These are phyloP conservation scores for Cyberlindnera japonica DNA, from an alignment of 805 yeast species.

Conservation along the genomic window DNA sequence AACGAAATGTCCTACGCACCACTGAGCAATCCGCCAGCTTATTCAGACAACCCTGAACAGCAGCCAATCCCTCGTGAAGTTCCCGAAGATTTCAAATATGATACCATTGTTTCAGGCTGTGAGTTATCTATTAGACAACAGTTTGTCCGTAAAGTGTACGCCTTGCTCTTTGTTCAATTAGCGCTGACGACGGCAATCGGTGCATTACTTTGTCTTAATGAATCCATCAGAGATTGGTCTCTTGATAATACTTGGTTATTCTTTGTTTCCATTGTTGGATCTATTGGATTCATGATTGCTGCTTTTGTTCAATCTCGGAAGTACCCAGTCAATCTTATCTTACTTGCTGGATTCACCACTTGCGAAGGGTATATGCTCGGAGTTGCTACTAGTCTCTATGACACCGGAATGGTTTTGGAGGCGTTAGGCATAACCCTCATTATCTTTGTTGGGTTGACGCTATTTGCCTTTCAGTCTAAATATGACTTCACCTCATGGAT, in stretches of 20 bases:
- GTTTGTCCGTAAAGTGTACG: conserved; percentile 76
- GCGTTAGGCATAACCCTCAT: conserved; percentile 67
- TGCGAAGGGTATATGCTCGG: conserved; percentile 75
- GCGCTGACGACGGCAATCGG: conserved; percentile 59
- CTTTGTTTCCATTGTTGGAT: conserved; percentile 51
- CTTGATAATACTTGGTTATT: conserved; percentile 55
- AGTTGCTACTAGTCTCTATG: conserved; percentile 56
- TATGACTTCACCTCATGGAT: conserved; percentile 72
- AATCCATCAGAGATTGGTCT: conserved; percentile 49
- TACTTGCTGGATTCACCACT: conserved; percentile 64
- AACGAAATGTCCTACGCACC: conserved; percentile 25
- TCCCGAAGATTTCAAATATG: conserved; percentile 80
- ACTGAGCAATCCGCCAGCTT: conserved; percentile 26
- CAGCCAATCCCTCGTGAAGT: conserved; percentile 23
- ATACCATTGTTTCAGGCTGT: conserved; percentile 73
- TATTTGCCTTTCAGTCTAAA: conserved; percentile 72
- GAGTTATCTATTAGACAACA: conserved; percentile 70
- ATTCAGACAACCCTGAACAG: conserved; percentile 21
- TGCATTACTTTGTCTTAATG: conserved; percentile 42
- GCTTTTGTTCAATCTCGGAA: conserved; percentile 59
- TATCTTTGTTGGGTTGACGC: conserved; percentile 71
- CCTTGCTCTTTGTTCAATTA: conserved; percentile 63
- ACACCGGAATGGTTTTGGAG: conserved; percentile 60
- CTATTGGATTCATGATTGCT: conserved; percentile 63
- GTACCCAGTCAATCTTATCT: conserved; percentile 62